Evolutionary conservation across 1,284 basidiomycete genomes (phyloP), one percentile per base, ranked within the genome.

Genomic region (Peniophora sp.): DNA sequence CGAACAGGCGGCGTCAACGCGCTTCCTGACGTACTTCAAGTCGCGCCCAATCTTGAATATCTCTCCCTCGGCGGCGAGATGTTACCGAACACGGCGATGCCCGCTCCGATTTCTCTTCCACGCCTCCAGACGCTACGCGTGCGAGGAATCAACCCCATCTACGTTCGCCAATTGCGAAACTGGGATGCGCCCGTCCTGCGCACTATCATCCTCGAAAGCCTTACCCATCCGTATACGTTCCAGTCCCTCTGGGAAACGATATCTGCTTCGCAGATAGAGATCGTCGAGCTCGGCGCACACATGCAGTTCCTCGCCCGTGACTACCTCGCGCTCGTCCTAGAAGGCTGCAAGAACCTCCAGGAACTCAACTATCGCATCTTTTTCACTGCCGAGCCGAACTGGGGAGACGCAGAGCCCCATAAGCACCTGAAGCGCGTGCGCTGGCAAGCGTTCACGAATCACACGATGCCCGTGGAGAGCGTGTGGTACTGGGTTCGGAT

Each of bases 1-100:
- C 72, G 76, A 47, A 71, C 77, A 12, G 81, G 82, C 8, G 83
- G 82, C 6, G 79, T 85, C 54, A 85, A 85, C 62, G 79, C 75
- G 11, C 65, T 85, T 41, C 58, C 61, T 1, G 65, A 72, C 51
- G 78, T 83, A 52, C 70, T 85, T 23, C 64, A 60, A 9, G 66
- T 62, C 47, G 64, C 81, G 2, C 81, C 83, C 2, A 76, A 76
- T 54, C 58, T 85, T 47, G 67, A 73, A 48, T 83, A 78, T 56
- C 75, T 85, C 48, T 69, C 76, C 54, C 62, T 85, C 15, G 78
- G 75, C 27, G 78, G 79, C n/a, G 65, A 74, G 45, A 59, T 70
- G 18, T 65, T 68, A 55, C 58, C 65, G 57, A 59, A 47, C 50
- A 59, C 62, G 36, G 35, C 54, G 12, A 41, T 47, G 37, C 51